Evolutionary conservation across 148 eudicot species (phyloP), one percentile per base, ranked within the genome.

Genomic region (Diospyros lotus): DNA sequence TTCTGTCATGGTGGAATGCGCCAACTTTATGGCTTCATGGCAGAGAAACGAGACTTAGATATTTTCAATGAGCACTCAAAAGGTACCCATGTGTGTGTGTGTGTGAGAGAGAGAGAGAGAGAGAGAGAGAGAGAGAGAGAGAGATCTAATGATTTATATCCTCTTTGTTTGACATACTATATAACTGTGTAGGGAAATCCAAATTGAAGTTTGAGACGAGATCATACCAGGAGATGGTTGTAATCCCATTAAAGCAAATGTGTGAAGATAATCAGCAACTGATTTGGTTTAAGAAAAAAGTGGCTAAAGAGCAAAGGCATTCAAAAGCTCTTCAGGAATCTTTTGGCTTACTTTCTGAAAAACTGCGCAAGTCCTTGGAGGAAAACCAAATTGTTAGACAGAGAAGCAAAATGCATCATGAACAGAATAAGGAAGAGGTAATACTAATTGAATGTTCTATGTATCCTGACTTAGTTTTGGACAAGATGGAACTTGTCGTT

Each of bases 231-330:
- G 97, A 88, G 79, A 86, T 77, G 86, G 94, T 93, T 8, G 87
- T 91, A 0, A 72, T 45, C 38, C 89, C 76, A 15, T 56, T 90
- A 80, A 85, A 79, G 72, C 94, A 87, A 64, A 91, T 94, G 97
- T 82, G 78, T 61, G 95, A 91, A 81, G 97, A 94, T 40, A 91
- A 90, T 68, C 95, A 91, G 55, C 89, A 84, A 52, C 80, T 94
- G 14, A 42, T 72, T 4, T 86, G 82, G 86, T 84, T 77, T 63
- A 94, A 87, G 82, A 73, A 84, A 62, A 88, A 72, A 79, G 86
- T 75, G 38, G 89, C 78, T 5, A 85, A 87, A 58, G 91, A 85
- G 68, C 84, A 85, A 69, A 80, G 56, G 28, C 83, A 73, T 59
- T 71, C 79, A 9, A 84, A 90, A 77, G 88, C 86, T 5, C 82